A percentile compares a stretch with the other conserved stretches of the same genome.
Conservation (phyloP, 2,329 filamentous ascomycete genomes). For the Ophiostoma sp. region DNA sequence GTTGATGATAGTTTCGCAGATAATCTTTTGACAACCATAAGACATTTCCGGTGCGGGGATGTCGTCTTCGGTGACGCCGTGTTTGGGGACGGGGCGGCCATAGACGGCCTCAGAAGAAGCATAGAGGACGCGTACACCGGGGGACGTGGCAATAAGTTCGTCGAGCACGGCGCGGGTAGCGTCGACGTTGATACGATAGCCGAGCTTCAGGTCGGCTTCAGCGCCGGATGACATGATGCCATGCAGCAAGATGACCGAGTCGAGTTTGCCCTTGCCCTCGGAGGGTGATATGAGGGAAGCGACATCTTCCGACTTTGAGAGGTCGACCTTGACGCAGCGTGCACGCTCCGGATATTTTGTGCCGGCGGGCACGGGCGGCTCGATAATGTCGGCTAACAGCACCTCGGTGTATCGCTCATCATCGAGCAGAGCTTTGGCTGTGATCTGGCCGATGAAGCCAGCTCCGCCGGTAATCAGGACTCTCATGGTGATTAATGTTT, state of each 20-base stretch:
- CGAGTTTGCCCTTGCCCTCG: slow-evolving; percentile 35
- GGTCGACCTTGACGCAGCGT: slow-evolving; percentile 46
- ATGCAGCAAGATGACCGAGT: slow-evolving; percentile 53
- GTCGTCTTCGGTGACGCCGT: slow-evolving; percentile 46
- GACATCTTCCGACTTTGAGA: slow-evolving; percentile 39
- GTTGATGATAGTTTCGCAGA: slow-evolving; percentile 55
- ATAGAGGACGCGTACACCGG: slow-evolving; percentile 53
- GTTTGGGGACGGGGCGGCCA: slow-evolving; percentile 45
- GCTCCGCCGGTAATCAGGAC: slow-evolving; percentile 56
- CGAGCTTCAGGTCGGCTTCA: slow-evolving; percentile 55
- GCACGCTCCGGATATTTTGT: slow-evolving; percentile 46
- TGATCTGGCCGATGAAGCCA: slow-evolving; percentile 56
- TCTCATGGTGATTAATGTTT: background rate
- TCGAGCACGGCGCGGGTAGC: slow-evolving; percentile 52
- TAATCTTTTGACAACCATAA: slow-evolving; percentile 57
- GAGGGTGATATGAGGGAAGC: background rate
- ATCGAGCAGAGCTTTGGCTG: slow-evolving; percentile 52
- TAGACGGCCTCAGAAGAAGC: slow-evolving; percentile 56
- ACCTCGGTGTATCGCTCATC: slow-evolving; percentile 43
- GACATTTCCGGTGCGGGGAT: slow-evolving; percentile 53
- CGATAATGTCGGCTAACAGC: slow-evolving; percentile 50
- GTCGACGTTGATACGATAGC: slow-evolving; percentile 50
- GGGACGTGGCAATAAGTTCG: slow-evolving; percentile 44
- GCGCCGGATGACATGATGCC: slow-evolving; percentile 59
- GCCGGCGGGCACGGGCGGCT: slow-evolving; percentile 46